Evolutionary conservation across 2,329 filamentous ascomycete species (phyloP).

Genomic region (Lasiodiplodia sp.): DNA sequence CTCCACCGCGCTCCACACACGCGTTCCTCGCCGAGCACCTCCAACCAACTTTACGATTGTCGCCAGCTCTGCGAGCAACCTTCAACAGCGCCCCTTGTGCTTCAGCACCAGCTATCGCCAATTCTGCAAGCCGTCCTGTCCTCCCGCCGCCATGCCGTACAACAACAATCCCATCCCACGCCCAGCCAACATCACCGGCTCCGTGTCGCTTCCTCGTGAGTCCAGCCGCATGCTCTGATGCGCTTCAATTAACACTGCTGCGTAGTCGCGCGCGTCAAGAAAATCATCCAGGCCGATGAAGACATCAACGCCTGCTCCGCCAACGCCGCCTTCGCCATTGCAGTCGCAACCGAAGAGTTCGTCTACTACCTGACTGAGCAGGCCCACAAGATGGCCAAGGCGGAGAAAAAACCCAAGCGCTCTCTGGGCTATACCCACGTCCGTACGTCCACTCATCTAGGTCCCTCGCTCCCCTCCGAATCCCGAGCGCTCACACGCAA

Average conservation of each 20-base stretch:
- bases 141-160: conserved; percentile 73
- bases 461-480: conserved; percentile 19
- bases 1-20: conserved; percentile 21
- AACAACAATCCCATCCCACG: conserved; percentile 85
- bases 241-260: not conserved
- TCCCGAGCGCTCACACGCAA: conserved; percentile 17
- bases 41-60: not conserved
- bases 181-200: conserved; percentile 81
- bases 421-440: conserved; percentile 97
- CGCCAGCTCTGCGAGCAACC: not conserved
- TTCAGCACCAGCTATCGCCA: not conserved
- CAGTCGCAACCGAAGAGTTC: conserved; percentile 94
- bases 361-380: conserved; percentile 89
- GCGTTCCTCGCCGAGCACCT: conserved; percentile 2
- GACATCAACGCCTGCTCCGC: conserved; percentile 88
- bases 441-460: conserved; percentile 58
- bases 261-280: conserved; percentile 90
- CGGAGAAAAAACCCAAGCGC: conserved; percentile 88
- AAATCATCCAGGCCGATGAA: conserved; percentile 88
- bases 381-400: conserved; percentile 85
- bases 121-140: not conserved
- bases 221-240: conserved; percentile 34
- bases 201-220: conserved; percentile 84
- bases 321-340: conserved; percentile 93
- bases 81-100: not conserved